Evolutionary conservation across 768 basidiomycete genomes (phyloP).

Genomic region (Amanita pseudoporphyria): DNA sequence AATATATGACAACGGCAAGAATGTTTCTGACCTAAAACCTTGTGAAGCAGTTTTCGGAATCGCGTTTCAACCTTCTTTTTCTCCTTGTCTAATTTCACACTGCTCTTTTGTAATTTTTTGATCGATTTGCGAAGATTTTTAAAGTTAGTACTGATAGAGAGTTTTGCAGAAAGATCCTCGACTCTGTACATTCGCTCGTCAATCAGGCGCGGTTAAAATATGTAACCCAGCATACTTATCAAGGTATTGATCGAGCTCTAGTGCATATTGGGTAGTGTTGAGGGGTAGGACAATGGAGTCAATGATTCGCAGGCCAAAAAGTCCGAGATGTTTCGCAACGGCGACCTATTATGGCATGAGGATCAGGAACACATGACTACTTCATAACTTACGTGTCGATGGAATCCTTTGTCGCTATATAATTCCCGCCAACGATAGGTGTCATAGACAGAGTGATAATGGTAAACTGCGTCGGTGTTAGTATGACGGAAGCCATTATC

Average conservation of each 20-base stretch:
- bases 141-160: slow-evolving; percentile 22
- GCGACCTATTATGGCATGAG: slow-evolving; percentile 34
- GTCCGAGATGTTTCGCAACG: slow-evolving; percentile 57
- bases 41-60: slow-evolving; percentile 37
- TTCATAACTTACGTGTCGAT: slow-evolving; percentile 46
- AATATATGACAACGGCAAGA: slow-evolving; percentile 10
- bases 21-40: slow-evolving; percentile 5
- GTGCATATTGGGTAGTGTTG: slow-evolving; percentile 69
- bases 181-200: slow-evolving; percentile 29
- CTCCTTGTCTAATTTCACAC: slow-evolving; percentile 47
- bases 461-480: slow-evolving; percentile 55
- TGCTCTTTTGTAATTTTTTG: slow-evolving; percentile 35
- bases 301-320: slow-evolving; percentile 50
- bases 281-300: slow-evolving; percentile 61
- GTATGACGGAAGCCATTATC: slow-evolving; percentile 32
- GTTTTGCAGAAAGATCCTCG: slow-evolving; percentile 25
- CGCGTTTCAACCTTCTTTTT: slow-evolving; percentile 44
- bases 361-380: not conserved
- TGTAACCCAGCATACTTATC: slow-evolving; percentile 33
- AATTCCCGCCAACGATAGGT: slow-evolving; percentile 61
- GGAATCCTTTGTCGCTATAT: slow-evolving; percentile 71
- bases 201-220: not conserved
- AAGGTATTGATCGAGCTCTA: slow-evolving; percentile 56
- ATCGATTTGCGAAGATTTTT: slow-evolving; percentile 37
- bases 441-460: slow-evolving; percentile 75